Conservation (phyloP, 441 rosid species). For the Macaranga tanarius region DNA sequence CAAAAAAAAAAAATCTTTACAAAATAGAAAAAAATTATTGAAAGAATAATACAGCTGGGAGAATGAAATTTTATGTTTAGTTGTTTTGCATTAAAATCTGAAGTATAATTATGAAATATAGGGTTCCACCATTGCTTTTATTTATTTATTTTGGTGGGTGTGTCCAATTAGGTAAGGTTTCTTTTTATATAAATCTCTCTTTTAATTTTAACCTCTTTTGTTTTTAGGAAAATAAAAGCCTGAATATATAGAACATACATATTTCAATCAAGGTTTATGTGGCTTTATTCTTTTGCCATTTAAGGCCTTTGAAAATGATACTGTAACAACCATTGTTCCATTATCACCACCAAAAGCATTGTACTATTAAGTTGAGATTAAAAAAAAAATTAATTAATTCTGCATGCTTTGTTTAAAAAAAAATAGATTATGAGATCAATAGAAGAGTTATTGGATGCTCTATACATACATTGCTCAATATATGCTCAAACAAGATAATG, state of each 20-base stretch:
- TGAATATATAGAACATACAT: neutral
- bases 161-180: conserved; percentile 10
- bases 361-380: too few relatives aligned
- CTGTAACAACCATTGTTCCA: conserved; percentile 6
- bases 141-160: neutral
- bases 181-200: neutral
- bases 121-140: conserved; percentile 12
- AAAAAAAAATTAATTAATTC: too few relatives aligned
- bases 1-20: neutral
- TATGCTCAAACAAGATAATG: too few relatives aligned
- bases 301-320: conserved; percentile 11
- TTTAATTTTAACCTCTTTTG: neutral
- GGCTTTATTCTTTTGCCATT: neutral
- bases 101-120: neutral
- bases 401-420: too few relatives aligned
- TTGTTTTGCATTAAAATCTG: conserved; percentile 18
- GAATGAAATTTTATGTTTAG: conserved; percentile 8
- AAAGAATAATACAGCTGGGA: conserved; percentile 20
- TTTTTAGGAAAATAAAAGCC: neutral
- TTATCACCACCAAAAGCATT: neutral
- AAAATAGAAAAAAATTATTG: neutral
- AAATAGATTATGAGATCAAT: too few relatives aligned
- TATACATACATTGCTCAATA: too few relatives aligned
- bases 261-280: neutral
- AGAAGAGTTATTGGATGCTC: too few relatives aligned